Evolutionary conservation across 1,284 basidiomycete species (phyloP).

Genomic region (Ustilago lituana): DNA sequence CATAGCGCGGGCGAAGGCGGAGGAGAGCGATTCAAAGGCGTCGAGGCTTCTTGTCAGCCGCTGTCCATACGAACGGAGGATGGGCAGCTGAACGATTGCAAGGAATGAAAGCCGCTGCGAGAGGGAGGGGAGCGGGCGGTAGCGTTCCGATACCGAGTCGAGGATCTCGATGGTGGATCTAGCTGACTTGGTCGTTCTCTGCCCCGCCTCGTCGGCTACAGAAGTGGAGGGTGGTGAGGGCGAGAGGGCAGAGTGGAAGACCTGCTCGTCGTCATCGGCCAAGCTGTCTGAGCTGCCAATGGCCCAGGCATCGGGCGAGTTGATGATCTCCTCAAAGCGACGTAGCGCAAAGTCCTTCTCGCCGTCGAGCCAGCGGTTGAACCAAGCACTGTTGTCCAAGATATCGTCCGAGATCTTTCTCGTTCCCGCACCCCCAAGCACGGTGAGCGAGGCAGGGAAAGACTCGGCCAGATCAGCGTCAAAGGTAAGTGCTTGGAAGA

Average conservation of each 20-base stretch:
- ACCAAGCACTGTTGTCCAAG: slow-evolving; percentile 85
- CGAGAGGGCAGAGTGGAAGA: slow-evolving; percentile 13
- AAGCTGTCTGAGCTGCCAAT: slow-evolving; percentile 74
- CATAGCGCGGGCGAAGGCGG: slow-evolving; percentile 85
- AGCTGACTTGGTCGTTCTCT: slow-evolving; percentile 55
- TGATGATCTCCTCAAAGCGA: slow-evolving; percentile 84
- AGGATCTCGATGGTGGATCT: slow-evolving; percentile 49
- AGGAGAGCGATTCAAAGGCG: slow-evolving; percentile 79
- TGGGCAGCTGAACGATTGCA: slow-evolving; percentile 82
- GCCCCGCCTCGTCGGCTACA: neutral
- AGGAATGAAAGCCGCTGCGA: slow-evolving; percentile 84
- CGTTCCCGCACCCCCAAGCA: slow-evolving; percentile 39
- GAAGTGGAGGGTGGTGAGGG: neutral
- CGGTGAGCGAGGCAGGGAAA: slow-evolving; percentile 44
- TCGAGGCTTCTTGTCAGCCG: slow-evolving; percentile 86
- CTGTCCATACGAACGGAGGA: slow-evolving; percentile 79
- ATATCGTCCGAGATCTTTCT: slow-evolving; percentile 74
- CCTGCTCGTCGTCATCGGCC: slow-evolving; percentile 71
- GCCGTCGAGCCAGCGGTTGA: slow-evolving; percentile 79
- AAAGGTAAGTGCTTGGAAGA: slow-evolving; percentile 89
- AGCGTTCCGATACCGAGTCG: slow-evolving; percentile 75
- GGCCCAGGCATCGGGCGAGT: slow-evolving; percentile 84
- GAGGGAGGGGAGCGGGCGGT: slow-evolving; percentile 82
- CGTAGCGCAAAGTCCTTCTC: slow-evolving; percentile 76
- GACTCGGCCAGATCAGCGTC: slow-evolving; percentile 77